Evolutionary conservation across 2,329 filamentous ascomycete species (phyloP).

Genomic region (Pyrenophora teres): DNA sequence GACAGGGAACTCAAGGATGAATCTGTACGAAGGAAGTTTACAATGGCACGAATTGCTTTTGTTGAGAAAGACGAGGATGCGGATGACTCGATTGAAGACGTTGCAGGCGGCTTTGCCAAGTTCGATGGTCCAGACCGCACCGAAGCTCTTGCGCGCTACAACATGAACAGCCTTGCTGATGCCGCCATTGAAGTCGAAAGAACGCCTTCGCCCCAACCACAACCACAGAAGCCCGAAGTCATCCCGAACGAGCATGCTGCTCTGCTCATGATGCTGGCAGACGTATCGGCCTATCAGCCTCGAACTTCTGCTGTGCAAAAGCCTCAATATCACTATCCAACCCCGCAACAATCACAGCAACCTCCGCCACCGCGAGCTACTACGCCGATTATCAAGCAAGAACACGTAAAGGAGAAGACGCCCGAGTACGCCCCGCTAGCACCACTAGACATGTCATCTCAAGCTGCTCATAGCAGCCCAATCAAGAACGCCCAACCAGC

Average conservation of each 20-base stretch:
- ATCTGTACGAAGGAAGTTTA: slow-evolving; percentile 30
- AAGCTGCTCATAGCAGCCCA: slow-evolving; percentile 28
- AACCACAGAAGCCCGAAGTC: slow-evolving; percentile 19
- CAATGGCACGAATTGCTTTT: slow-evolving; percentile 28
- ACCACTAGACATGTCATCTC: slow-evolving; percentile 18
- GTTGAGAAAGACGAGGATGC: slow-evolving; percentile 38
- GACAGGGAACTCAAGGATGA: slow-evolving; percentile 44
- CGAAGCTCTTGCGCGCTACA: slow-evolving; percentile 46
- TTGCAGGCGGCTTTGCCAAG: slow-evolving; percentile 46
- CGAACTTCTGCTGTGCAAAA: slow-evolving; percentile 6
- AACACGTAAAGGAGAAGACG: slow-evolving; percentile 21
- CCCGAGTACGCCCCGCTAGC: slow-evolving; percentile 20
- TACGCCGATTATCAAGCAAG: slow-evolving; percentile 22
- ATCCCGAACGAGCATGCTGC: slow-evolving; percentile 51
- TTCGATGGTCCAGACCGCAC: slow-evolving; percentile 50
- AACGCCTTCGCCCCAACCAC: slow-evolving; percentile 27
- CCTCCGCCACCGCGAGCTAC: slow-evolving; percentile 9
- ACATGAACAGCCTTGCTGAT: slow-evolving; percentile 42
- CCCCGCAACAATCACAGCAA: slow-evolving; percentile 10
- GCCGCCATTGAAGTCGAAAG: slow-evolving; percentile 45
- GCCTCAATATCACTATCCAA: slow-evolving; percentile 5
- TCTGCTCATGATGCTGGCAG: slow-evolving; percentile 47
- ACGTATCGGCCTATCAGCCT: slow-evolving; percentile 38
- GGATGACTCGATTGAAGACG: slow-evolving; percentile 37
- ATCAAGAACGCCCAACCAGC: slow-evolving; percentile 14